Evolutionary conservation across 2,329 filamentous ascomycete species (phyloP), one percentile per base, ranked within the genome.

Genomic region (Ceratocystis papillata): DNA sequence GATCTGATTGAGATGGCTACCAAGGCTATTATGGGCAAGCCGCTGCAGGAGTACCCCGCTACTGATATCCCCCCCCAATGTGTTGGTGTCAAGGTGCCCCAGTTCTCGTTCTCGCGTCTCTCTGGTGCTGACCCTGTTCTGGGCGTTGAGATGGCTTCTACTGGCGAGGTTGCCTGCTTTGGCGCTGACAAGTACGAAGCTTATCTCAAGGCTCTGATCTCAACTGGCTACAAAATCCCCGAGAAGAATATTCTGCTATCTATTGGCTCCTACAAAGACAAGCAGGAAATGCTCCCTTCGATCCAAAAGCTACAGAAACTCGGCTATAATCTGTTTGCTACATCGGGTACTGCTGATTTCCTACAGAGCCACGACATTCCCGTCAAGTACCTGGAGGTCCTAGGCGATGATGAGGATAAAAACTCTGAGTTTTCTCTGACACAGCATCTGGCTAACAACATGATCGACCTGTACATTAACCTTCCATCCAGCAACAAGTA

Each of bases 401-500:
- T 99, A 12, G 84, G 83, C 64, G 82, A 87, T 69, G 85, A 91
- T 69, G 88, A 91, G 71, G 87, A 91, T 69, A 90, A 96, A 75
- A 92, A 93, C 76, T 90, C 91, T 0, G 94, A 99, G 77, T 99
- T 96, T 79, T 99, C 94, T 7, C 83, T 99, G 69, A 96, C 91
- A 1, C 91, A 97, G 78, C 93, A 96, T 79, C 79, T 99, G 77
- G 89, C 93, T 67, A 97, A 96, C 79, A 97, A 97, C 79, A 87
- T 94, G 76, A 99, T 99, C 72, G 93, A 97, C 75, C 79, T 99
- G 68, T 99, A 99, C 80, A 96, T 99, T 85, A 99, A 99, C 77
- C 77, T 99, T 77, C 94, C 94, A n/a, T 97, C 94, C 12, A 96
- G 85, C 83, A 99, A 99, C 80, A 89, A 92, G 76, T 99, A 95